Evolutionary conservation across 768 basidiomycete species (phyloP).

Genomic region (Termitomyces sp.): DNA sequence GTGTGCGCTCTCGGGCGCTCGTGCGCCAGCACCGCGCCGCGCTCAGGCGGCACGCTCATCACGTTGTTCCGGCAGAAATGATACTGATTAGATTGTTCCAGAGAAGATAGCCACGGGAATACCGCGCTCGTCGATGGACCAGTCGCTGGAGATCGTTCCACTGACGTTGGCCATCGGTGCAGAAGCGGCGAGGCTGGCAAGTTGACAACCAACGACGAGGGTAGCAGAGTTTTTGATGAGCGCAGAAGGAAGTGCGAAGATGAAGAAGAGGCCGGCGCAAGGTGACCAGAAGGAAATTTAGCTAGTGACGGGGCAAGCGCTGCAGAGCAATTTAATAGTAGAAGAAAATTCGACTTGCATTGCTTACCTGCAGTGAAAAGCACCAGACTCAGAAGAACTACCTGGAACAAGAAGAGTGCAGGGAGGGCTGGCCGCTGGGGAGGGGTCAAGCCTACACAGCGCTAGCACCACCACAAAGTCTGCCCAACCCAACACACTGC

Average conservation of each 20-base stretch:
- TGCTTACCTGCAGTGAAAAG: too few relatives aligned
- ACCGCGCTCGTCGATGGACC: constrained; percentile 37
- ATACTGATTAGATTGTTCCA: constrained; percentile 38
- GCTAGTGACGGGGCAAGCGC: too few relatives aligned
- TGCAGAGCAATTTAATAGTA: too few relatives aligned
- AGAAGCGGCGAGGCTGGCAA: constrained; percentile 20
- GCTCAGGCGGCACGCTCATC: constrained; percentile 58
- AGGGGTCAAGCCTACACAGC: too few relatives aligned
- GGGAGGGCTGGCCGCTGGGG: too few relatives aligned
- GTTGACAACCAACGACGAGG: constrained; percentile 36
- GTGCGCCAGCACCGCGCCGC: constrained; percentile 42
- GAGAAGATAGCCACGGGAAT: constrained; percentile 49
- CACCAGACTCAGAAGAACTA: too few relatives aligned
- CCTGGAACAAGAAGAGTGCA: too few relatives aligned
- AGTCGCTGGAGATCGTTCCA: constrained; percentile 39
- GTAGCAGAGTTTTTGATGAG: constrained; percentile 19
- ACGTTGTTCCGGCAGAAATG: constrained; percentile 52
- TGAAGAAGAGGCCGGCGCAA: constrained; percentile 36
- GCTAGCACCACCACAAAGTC: too few relatives aligned
- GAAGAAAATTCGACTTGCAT: too few relatives aligned
- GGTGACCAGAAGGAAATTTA: too few relatives aligned
- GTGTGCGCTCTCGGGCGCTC: constrained; percentile 65
- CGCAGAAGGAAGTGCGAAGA: constrained; percentile 46
- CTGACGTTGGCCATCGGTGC: constrained; percentile 36
- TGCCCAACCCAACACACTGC: too few relatives aligned